Evolutionary conservation across 225 moss, liverwort and hornwort genomes (phyloP), one percentile per base, ranked within the genome.

Genomic region (Marchantia polymorpha): DNA sequence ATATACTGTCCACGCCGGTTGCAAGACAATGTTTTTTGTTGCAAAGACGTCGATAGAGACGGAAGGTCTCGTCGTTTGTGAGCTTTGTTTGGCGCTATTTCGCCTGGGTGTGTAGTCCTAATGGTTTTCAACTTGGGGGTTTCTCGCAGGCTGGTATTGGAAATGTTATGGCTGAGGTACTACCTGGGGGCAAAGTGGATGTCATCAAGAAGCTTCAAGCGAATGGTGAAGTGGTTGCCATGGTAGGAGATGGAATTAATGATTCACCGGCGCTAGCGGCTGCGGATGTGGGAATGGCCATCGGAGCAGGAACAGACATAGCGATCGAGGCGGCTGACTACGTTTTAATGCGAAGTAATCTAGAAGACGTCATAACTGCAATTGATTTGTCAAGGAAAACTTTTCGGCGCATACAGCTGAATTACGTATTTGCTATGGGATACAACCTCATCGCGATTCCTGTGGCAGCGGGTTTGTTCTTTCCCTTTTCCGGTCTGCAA

Each of bases 241-340:
- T 96, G 94, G 96, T 96, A 29, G 96, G 96, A n/a, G 96, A 96
- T 60, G 94, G 96, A 14, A 90, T 96, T 23, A 96, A 96, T 51
- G 96, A 96, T 50, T 96, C 96, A 9, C 94, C 94, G 9, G 94
- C 96, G 7, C 85, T 96, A 4, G 96, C 90, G 6, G 92, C 92
- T 14, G 86, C 96, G 0, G 91, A 96, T 65, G 72, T 96, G 69
- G 96, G 96, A n/a, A 87, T 96, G 70, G 96, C 96, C 0, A 94
- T 96, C 4, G 94, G 96, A 0, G 94, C 96, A n/a, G 94, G 96
- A 63, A 96, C 96, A 0, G 92, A 96, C 20, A 92, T 96, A 64
- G 96, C 96, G 12, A 93, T 94, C 53, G 94, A 96, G 82, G 92
- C 92, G 8, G 96, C 94, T 3, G 92, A 94, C 69, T 94, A 92